Evolutionary conservation across 441 rosid genomes (phyloP), one percentile per base, ranked within the genome.

Genomic region (Gossypium laxum): DNA sequence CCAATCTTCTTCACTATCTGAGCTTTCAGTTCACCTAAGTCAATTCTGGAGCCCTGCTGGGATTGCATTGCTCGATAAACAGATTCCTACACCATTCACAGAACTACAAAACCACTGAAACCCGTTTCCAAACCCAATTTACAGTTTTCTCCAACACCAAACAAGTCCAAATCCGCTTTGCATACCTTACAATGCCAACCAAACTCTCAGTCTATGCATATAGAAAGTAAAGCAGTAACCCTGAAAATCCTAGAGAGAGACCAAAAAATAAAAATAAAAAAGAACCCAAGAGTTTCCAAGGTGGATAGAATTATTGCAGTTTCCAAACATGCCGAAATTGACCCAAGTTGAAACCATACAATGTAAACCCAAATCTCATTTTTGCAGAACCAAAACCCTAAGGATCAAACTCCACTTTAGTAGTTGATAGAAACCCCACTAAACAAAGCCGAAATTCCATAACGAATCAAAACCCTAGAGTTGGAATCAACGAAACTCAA

Each of bases 1-100:
- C 98, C 98, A 76, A 92, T 78, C 84, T 79, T 91, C 86, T 88
- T 92, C 55, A 77, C 87, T 69, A 92, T 83, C 77, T 78, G 89
- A 72, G 82, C 68, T 84, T 82, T 91, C 78, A 91, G 48, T 79
- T 91, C 98, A 79, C 79, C 87, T 82, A 92, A 81, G 83, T 92
- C 87, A 15, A 91, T 79, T 83, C 98, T 89, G 58, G 85, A 81
- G 80, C 87, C 77, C 81, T 83, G 92, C 73, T 78, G 89, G 68
- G 87, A 88, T 78, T 85, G 95, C 98, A 92, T 92, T 79, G 83
- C 88, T 85, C 82, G 75, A 75, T 47, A 74, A 77, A 68, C 73
- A 78, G 79, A 78, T 72, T 80, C 83, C 76, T 80, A 82, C 87
- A 86, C 81, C 82, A 80, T 76, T 62, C 84, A 85, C 57, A 73